A percentile compares a stretch with the other conserved stretches of the same genome.
Conservation (phyloP, 805 yeast genomes). For the Wickerhamomyces queroliae region DNA sequence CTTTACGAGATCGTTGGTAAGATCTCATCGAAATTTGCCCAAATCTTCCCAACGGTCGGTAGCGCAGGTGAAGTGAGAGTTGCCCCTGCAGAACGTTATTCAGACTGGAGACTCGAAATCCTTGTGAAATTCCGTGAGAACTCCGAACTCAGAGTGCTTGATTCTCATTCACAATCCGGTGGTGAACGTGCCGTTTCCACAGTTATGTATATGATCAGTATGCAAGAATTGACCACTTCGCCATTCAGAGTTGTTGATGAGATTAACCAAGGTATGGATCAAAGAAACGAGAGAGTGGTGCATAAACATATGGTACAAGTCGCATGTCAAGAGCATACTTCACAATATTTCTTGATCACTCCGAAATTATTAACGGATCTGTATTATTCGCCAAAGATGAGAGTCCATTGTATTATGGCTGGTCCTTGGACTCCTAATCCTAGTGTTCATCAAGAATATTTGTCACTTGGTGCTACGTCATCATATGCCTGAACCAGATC, state of each 20-base stretch:
- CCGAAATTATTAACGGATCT: constrained; percentile 83
- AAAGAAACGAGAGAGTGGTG: constrained; percentile 80
- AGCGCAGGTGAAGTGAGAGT: constrained; percentile 79
- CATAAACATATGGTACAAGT: constrained; percentile 85
- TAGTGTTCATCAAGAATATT: constrained; percentile 21
- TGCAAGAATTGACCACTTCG: constrained; percentile 82
- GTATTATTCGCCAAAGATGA: constrained; percentile 73
- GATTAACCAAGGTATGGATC: constrained; percentile 98
- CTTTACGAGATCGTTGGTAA: constrained; percentile 44
- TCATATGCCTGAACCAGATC: constrained; percentile 13
- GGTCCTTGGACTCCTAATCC: constrained; percentile 40
- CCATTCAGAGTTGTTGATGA: constrained; percentile 97
- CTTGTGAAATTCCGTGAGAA: constrained; percentile 80
- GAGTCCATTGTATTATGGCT: constrained; percentile 79
- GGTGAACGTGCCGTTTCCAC: constrained; percentile 98
- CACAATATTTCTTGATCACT: constrained; percentile 89
- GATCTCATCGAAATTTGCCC: constrained; percentile 61
- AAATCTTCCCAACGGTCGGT: constrained; percentile 67
- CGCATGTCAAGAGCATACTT: constrained; percentile 57
- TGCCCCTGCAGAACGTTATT: constrained; percentile 44
- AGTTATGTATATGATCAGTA: constrained; percentile 80
- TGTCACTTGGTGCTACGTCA: constrained; percentile 31
- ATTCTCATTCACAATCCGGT: constrained; percentile 91
- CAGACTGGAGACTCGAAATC: constrained; percentile 81
- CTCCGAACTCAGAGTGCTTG: constrained; percentile 63